Percentiles rank a stretch among this genome's conserved stretches.
These are phyloP conservation scores for Mikania micrantha DNA, from an alignment of 129 eudicot species.

Conservation along the genomic window DNA sequence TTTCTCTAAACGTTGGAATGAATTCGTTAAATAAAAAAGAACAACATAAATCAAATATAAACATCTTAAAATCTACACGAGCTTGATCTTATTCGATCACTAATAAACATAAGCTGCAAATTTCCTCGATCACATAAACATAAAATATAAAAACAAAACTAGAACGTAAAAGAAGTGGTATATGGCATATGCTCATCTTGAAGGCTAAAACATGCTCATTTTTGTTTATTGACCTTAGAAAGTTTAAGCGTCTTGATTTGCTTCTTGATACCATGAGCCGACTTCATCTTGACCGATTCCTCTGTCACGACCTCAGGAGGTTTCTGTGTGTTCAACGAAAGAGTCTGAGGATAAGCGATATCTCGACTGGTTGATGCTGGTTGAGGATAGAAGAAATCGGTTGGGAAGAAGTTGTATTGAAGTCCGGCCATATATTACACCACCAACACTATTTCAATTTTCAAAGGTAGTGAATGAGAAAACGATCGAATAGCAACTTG, in stretches of 20 bases:
- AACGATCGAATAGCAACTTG: background rate
- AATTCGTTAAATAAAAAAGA: background rate
- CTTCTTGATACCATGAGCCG: background rate
- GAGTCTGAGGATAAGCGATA: slow-evolving; percentile 1
- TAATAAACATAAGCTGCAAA: background rate
- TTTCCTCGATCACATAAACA: background rate
- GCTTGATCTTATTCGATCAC: background rate
- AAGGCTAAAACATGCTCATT: slow-evolving; percentile 2
- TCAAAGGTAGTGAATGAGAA: slow-evolving; percentile 1
- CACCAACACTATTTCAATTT: background rate
- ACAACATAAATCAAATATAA: background rate
- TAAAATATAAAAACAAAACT: background rate
- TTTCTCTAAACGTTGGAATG: too few relatives aligned
- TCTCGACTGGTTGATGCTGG: slow-evolving; percentile 9
- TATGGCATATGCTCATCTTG: background rate
- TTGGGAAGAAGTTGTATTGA: slow-evolving; percentile 39
- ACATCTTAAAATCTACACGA: background rate
- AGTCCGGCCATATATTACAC: slow-evolving; percentile 30
- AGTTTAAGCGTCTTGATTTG: slow-evolving; percentile 23
- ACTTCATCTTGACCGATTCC: slow-evolving; percentile 12
- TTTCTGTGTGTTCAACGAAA: slow-evolving; percentile 9
- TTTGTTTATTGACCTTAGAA: slow-evolving; percentile 1
- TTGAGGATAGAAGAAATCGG: slow-evolving; percentile 34
- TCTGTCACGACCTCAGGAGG: slow-evolving; percentile 13
- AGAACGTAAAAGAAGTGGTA: background rate